Percentiles rank a stretch among this genome's conserved stretches.
These are phyloP conservation scores for Phytopythium vexans DNA, from an alignment of 352 stramenopile species.

Conservation along the genomic window DNA sequence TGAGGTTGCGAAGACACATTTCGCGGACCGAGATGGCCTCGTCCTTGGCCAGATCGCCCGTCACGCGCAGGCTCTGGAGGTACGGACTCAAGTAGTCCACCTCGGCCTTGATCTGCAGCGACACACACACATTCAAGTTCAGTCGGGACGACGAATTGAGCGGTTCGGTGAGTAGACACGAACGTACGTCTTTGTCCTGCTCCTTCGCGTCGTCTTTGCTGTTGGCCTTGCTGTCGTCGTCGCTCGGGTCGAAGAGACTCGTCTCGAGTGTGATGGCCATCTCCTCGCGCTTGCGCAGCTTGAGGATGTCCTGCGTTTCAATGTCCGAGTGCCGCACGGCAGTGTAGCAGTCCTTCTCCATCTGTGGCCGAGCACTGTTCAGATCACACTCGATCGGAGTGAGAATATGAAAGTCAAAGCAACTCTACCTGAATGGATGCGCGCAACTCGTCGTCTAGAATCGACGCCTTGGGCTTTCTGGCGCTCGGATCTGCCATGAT, in stretches of 20 bases:
- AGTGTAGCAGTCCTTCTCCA: slow-evolving; percentile 92
- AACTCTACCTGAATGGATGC: slow-evolving; percentile 59
- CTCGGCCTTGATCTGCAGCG: slow-evolving; percentile 53
- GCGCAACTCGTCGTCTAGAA: slow-evolving; percentile 72
- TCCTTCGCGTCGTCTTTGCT: slow-evolving; percentile 68
- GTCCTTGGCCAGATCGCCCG: slow-evolving; percentile 63
- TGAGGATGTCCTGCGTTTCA: slow-evolving; percentile 90
- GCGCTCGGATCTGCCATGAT: slow-evolving; percentile 67
- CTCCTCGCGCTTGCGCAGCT: slow-evolving; percentile 86
- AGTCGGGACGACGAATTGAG: no score
- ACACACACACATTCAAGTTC: not conserved
- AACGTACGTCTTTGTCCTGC: slow-evolving; percentile 57
- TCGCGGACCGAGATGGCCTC: slow-evolving; percentile 86
- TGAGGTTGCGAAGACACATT: slow-evolving; percentile 90
- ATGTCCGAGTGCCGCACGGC: slow-evolving; percentile 82
- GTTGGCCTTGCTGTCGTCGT: slow-evolving; percentile 60
- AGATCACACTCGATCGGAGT: not conserved
- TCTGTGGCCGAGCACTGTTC: slow-evolving; percentile 14
- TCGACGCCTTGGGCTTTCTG: slow-evolving; percentile 62
- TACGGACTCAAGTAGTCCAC: slow-evolving; percentile 95
- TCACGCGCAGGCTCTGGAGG: slow-evolving; percentile 76
- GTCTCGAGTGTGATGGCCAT: slow-evolving; percentile 81
- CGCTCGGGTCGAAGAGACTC: slow-evolving; percentile 78
- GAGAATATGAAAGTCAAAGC: not conserved
- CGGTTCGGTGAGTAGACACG: not conserved